Conservation (phyloP, 2,329 filamentous ascomycete species). For the Cladosporium sp. region DNA sequence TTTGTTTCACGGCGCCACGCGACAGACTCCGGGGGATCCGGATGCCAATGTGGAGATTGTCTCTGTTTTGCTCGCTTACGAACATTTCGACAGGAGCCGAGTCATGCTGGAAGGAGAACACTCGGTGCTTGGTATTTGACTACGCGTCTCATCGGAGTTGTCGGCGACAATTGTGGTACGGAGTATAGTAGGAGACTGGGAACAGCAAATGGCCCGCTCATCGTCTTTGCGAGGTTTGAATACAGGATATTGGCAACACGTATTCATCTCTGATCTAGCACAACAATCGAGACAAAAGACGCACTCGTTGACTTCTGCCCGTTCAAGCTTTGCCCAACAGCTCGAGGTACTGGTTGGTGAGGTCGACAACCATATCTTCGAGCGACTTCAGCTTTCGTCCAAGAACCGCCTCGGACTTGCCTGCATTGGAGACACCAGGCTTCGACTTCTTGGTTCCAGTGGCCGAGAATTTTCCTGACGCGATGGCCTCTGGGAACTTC, state of each 20-base stretch:
- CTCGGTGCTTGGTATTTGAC: neutral
- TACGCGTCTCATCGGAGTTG: neutral
- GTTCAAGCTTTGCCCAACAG: neutral
- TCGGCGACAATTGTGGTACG: neutral
- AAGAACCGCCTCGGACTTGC: slow-evolving; percentile 10
- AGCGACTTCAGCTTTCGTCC: slow-evolving; percentile 14
- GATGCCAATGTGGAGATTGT: neutral
- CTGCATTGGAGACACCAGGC: slow-evolving; percentile 10
- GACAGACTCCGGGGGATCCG: slow-evolving; percentile 1
- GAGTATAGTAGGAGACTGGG: neutral
- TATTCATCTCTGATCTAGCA: neutral
- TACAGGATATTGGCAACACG: neutral
- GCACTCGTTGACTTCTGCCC: neutral
- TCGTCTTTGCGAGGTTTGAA: neutral
- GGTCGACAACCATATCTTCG: slow-evolving; percentile 13
- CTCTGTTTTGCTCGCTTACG: neutral
- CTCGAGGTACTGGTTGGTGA: slow-evolving; percentile 18
- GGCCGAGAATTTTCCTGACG: slow-evolving; percentile 2
- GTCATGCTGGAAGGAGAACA: neutral
- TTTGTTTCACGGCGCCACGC: neutral
- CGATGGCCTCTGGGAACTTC: slow-evolving; percentile 18
- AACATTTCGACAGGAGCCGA: neutral
- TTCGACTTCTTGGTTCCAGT: slow-evolving; percentile 10
- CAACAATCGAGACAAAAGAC: neutral
- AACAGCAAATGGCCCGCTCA: neutral